Evolutionary conservation across 345 rosid genomes (phyloP), one percentile per base, ranked within the genome.

Genomic region (Lumnitzera racemosa): DNA sequence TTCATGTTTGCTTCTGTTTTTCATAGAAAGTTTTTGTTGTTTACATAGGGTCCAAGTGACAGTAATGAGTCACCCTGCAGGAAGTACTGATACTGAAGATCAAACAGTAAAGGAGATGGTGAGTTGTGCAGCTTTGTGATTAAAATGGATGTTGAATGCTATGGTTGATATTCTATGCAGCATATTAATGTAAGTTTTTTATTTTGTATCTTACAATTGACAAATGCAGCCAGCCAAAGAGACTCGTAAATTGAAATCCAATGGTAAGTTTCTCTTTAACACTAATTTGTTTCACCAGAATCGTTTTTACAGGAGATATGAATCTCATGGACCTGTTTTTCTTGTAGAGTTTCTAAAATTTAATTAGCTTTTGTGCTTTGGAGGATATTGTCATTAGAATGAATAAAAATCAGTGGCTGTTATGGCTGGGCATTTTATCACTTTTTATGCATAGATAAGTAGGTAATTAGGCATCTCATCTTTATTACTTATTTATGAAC

Each of bases 31-130:
- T 41, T 54, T 10, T 3, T 56, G 56, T 70, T 49, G 61, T 55
- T 24, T 61, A 15, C 59, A 15, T 63, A 83, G 92, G 83, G 53
- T 53, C 66, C 80, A 55, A 59, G 83, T 74, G 59, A 71, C 53
- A 58, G 49, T 68, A 66, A 55, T 61, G 53, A 65, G 55, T 69
- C 79, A 77, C 58, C 64, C 53, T 51, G 72, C 63, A 46, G 70
- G 71, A 59, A 62, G 56, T 61, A 72, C 48, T 51, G 53, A 70
- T 67, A 53, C 62, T 53, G 74, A 78, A 58, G 72, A 55, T 54
- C 55, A 16, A 43, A 56, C 57, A 16, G 74, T 76, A 47, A 78
- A 71, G 69, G 72, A 58, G 57, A 51, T 13, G 47, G 92, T 86
- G 63, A 79, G 83, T 69, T 53, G 11, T 36, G 43, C 11, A 9